Evolutionary conservation across 345 rosid species (phyloP).

Genomic region (Heritiera fomes): DNA sequence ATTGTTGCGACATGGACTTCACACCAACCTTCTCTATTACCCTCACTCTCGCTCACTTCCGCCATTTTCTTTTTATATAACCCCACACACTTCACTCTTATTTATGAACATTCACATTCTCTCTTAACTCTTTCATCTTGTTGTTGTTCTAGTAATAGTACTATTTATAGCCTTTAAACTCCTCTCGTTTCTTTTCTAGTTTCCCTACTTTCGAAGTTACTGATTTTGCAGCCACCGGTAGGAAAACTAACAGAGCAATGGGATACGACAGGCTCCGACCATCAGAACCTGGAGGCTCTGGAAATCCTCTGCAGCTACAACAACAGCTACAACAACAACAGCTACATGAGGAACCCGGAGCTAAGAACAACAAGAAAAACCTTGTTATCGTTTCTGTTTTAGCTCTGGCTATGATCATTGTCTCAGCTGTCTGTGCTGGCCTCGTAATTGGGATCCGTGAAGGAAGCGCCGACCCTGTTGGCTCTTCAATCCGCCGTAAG

Average conservation of each 20-base stretch:
- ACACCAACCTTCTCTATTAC: conserved; percentile 38
- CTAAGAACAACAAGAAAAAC: conserved; percentile 34
- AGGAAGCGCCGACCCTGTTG: conserved; percentile 17
- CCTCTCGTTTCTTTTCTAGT: background rate
- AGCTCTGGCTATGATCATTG: conserved; percentile 49
- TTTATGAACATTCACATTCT: conserved; percentile 18
- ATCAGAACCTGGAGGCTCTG: conserved; percentile 31
- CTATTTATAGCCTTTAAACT: background rate
- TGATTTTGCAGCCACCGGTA: background rate
- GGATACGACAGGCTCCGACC: conserved; percentile 54
- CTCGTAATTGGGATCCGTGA: conserved; percentile 41
- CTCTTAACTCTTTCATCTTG: background rate
- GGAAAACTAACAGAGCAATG: conserved; percentile 29
- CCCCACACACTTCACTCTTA: conserved; percentile 1
- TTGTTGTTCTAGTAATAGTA: background rate
- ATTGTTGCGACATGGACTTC: conserved; percentile 39
- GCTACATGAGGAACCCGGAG: conserved; percentile 22
- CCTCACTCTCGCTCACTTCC: background rate
- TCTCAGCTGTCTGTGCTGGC: conserved; percentile 57
- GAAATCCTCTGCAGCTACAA: background rate
- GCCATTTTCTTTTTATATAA: conserved; percentile 4
- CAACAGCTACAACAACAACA: background rate
- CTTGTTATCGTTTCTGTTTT: conserved; percentile 46
- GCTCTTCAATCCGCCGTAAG: conserved; percentile 30
- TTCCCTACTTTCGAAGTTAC: background rate